These are phyloP conservation scores for Alectoria sarmentosa DNA, from an alignment of 495 filamentous ascomycete species.

Conservation along the genomic window DNA sequence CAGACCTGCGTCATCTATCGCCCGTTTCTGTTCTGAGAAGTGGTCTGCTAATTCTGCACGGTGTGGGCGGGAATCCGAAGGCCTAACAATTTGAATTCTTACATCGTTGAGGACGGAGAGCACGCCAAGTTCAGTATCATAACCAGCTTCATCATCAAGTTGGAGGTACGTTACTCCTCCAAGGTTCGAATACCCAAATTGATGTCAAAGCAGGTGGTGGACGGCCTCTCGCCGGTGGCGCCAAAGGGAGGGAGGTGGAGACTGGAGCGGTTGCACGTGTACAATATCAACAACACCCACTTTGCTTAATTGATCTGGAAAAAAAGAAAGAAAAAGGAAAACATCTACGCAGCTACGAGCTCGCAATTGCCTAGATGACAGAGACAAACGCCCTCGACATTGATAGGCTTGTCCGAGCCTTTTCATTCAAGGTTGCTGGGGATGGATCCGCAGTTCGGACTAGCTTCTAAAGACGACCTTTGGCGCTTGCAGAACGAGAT, in stretches of 20 bases:
- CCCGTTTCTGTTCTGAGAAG: not conserved
- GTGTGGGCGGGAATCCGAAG: not conserved
- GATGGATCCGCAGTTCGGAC: conserved; percentile 60
- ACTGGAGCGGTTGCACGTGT: conserved; percentile 14
- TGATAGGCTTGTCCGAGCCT: conserved; percentile 10
- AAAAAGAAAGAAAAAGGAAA: not conserved
- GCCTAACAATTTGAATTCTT: not conserved
- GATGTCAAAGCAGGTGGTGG: conserved; percentile 6
- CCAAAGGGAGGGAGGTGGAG: conserved; percentile 19
- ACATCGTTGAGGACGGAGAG: not conserved
- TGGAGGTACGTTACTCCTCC: conserved; percentile 7
- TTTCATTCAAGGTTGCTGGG: conserved; percentile 22
- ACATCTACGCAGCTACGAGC: not conserved
- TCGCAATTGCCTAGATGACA: conserved; percentile 18
- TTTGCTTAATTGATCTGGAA: not conserved
- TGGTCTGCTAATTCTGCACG: not conserved
- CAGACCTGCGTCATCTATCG: not conserved
- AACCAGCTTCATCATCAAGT: not conserved
- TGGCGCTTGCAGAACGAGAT: conserved; percentile 85
- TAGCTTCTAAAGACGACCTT: conserved; percentile 67
- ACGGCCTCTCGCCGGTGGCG: conserved; percentile 19
- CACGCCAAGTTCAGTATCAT: conserved; percentile 6
- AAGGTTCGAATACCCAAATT: not conserved
- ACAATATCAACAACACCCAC: not conserved
- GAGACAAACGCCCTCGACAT: conserved; percentile 8